Base-by-base conservation (phyloP, 352 stramenopile genomes). In the Globisporangium camurandrum region DNA sequence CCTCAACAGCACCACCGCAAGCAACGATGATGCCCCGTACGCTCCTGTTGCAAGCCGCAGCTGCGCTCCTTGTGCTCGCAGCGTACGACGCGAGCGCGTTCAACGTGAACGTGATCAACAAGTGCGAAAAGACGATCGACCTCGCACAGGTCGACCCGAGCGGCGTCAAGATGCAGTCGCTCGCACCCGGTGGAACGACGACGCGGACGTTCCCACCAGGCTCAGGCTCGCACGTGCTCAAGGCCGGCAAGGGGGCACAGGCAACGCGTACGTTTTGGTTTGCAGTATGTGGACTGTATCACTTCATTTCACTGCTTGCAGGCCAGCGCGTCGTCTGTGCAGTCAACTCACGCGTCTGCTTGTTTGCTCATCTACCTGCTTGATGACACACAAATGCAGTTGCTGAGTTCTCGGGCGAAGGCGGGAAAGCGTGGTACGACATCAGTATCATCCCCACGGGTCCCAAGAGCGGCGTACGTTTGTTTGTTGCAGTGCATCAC, bases 361-460 rank as follows among this genome's bases (percentile, higher is more conserved):
- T n/a, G n/a, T n/a, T n/a, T n/a, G n/a, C n/a, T n/a, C n/a, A n/a
- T n/a, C n/a, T n/a, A n/a, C n/a, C n/a, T n/a, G n/a, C n/a, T n/a
- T n/a, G n/a, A n/a, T n/a, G n/a, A n/a, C n/a, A n/a, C n/a, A n/a
- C n/a, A n/a, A n/a, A 1, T 48, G 7, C 31, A 85, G 73, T 87
- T 30, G 75, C 67, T 12, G 79, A 90, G 52, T 85, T 90, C 50
- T 87, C 79, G 2, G 59, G 28, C 14, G 62, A 72, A 36, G 71
- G 66, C 33, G 70, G 64, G 28, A 77, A 66, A 58, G 52, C 57
- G 16, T 88, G 79, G 74, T 78, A 54, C 43, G 79, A 88, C 47
- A 91, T 91, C 52, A 86, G 71, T 41, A 84, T 75, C 66, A 88
- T 91, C 57, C 75, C 79, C 0, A 87, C 79, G 2, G 74, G 79